Evolutionary conservation across 495 filamentous ascomycete species (phyloP).

Genomic region (Parachaetomium inaequale): DNA sequence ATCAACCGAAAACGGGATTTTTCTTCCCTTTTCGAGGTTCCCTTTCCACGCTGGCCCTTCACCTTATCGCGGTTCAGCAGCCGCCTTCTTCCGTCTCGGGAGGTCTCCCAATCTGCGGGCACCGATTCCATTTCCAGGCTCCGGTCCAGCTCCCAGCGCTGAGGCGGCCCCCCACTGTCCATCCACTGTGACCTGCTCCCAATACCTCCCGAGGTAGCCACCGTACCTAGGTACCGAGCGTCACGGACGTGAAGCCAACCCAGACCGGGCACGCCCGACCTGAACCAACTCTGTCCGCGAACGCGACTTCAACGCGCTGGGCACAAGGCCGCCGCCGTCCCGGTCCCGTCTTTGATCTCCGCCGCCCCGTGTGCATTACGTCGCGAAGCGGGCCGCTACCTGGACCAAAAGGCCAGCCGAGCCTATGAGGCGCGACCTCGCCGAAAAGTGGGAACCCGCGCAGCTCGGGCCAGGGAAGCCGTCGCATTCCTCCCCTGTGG

Average conservation of each 20-base stretch:
- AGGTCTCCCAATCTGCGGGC: background rate
- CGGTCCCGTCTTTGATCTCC: too few relatives aligned
- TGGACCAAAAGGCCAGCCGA: constrained; percentile 1
- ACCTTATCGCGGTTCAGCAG: too few relatives aligned
- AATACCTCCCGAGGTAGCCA: too few relatives aligned
- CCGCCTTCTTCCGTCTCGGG: background rate
- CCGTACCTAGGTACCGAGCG: too few relatives aligned
- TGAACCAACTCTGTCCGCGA: background rate
- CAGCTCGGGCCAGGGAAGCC: constrained; percentile 19
- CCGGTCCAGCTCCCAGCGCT: constrained; percentile 3
- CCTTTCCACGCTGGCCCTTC: background rate
- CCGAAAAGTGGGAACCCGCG: constrained; percentile 23
- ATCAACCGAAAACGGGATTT: background rate
- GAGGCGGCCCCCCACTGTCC: background rate
- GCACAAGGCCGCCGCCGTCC: too few relatives aligned
- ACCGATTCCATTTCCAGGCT: background rate
- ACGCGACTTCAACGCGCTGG: background rate
- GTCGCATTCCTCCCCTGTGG: constrained; percentile 19
- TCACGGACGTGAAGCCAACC: background rate
- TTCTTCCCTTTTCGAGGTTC: background rate
- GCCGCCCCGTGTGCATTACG: constrained; percentile 11
- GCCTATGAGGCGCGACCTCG: constrained; percentile 19
- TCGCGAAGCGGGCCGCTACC: constrained; percentile 15
- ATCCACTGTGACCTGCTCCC: background rate
- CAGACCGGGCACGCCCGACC: background rate